Base-by-base conservation (phyloP, 2,329 filamentous ascomycete species). In the Periconia macrospinosa region DNA sequence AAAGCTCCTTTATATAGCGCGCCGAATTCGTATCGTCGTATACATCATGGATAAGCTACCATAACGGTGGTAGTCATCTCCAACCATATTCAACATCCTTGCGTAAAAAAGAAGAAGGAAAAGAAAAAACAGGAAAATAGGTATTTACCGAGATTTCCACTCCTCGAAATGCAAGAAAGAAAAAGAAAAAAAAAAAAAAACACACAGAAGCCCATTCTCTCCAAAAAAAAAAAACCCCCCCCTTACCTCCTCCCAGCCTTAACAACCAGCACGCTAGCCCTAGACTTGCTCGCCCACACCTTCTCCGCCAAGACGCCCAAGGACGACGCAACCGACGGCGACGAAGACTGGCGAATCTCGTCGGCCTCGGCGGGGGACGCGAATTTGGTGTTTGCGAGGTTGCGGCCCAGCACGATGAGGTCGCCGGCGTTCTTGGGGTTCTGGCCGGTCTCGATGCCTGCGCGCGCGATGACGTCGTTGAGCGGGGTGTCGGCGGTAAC, bases 191-290 rank as follows among this genome's bases (percentile, higher is more conserved):
- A 41, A 41, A 18, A 15, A 3, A 3, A 3, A 27, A 27, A 27
- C 5, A 3, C 23, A 27, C 3, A 27, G 5, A 3, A 27, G 3
- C 23, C 8, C 23, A 5, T 8, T 27, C 23, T 5, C 23, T 27
- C 17, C 19, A 7, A 7, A 42, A 3, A 19, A 7, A 37, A n/a
- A 37, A 37, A 6, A 37, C 19, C 23, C 17, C 47, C 44, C 19
- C 41, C 15, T 30, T 44, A 23, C 47, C 44, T 23, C 41, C 15
- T 30, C 2, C 66, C 68, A 20, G 87, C 87, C 73, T 91, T 86
- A 27, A 92, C 80, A 50, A 92, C 83, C 49, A 92, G 75, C 23
- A 92, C 75, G 70, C 88, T 91, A 0, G 86, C 84, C 58, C 80
- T 82, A n/a, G 89, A 72, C 13, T 80, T 82, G 43, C 78, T 79